Evolutionary conservation across 1,139 yeast species (phyloP).

Genomic region (Spencermartinsiella ligniputridi): DNA sequence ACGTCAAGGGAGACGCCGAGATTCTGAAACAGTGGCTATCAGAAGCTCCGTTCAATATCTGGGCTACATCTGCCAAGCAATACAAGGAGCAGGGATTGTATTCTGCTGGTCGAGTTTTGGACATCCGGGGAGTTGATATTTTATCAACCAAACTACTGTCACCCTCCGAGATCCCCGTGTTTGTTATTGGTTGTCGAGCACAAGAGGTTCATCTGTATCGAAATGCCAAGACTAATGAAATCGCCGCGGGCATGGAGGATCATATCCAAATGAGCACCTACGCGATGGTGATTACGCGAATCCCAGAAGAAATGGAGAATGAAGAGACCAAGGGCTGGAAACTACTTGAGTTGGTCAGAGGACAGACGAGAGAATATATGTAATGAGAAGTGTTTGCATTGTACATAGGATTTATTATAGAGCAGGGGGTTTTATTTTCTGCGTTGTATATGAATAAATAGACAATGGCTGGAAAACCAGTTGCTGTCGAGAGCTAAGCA

Average conservation of each 20-base stretch:
- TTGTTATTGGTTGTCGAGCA: slow-evolving; percentile 93
- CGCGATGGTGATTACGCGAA: slow-evolving; percentile 92
- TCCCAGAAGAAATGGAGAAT: slow-evolving; percentile 88
- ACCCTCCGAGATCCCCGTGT: slow-evolving; percentile 89
- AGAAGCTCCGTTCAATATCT: slow-evolving; percentile 94
- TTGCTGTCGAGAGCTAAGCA: no score
- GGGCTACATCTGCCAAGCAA: slow-evolving; percentile 91
- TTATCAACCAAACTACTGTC: slow-evolving; percentile 83
- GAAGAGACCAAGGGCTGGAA: slow-evolving; percentile 97
- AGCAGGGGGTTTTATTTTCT: no score
- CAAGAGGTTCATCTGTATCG: slow-evolving; percentile 92
- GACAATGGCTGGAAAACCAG: no score
- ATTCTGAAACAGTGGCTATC: slow-evolving; percentile 87
- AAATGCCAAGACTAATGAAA: slow-evolving; percentile 85
- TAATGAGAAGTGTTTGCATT: slow-evolving; percentile 31
- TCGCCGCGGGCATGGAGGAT: slow-evolving; percentile 95
- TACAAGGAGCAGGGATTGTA: slow-evolving; percentile 87
- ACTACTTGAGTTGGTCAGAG: slow-evolving; percentile 90
- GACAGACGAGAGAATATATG: slow-evolving; percentile 87
- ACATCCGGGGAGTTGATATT: slow-evolving; percentile 92
- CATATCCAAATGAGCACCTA: slow-evolving; percentile 89
- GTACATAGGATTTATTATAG: slow-evolving; percentile 10
- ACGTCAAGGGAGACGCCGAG: slow-evolving; percentile 83
- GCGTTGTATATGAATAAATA: no score
- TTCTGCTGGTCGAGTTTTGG: slow-evolving; percentile 88